These are phyloP conservation scores for Lactarius deliciosus DNA, from an alignment of 768 basidiomycete genomes.

Conservation along the genomic window DNA sequence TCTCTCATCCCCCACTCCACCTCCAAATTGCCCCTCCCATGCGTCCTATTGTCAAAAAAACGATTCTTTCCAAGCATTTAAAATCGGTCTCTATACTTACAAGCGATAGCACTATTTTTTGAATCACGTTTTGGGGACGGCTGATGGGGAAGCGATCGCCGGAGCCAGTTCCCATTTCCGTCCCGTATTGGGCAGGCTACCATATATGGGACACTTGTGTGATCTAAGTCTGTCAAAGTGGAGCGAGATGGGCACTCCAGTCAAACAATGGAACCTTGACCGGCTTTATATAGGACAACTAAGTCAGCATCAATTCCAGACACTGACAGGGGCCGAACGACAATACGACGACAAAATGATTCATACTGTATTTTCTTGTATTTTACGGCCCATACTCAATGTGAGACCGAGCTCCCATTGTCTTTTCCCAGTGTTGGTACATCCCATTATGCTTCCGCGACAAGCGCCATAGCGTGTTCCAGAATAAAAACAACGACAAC, in stretches of 20 bases:
- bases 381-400: not conserved
- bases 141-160: conserved; percentile 24
- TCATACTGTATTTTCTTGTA: not conserved
- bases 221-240: conserved; percentile 3
- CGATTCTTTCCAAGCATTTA: no score
- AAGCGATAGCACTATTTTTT: conserved; percentile 15
- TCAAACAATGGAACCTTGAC: not conserved
- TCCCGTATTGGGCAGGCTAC: conserved; percentile 17
- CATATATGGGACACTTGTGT: conserved; percentile 17
- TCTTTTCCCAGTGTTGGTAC: not conserved
- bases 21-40: conserved; percentile 14
- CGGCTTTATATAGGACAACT: not conserved
- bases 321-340: not conserved
- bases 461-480: not conserved
- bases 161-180: conserved; percentile 11
- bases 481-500: conserved; percentile 11
- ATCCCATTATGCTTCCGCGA: not conserved
- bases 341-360: not conserved
- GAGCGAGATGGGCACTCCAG: conserved; percentile 1
- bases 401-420: not conserved
- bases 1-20: conserved; percentile 2
- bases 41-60: conserved; percentile 1
- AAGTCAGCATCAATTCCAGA: not conserved
- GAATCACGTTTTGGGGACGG: not conserved
- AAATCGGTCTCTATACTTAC: not conserved